Conservation (phyloP, 805 yeast genomes). For the Candida manassasensis region DNA sequence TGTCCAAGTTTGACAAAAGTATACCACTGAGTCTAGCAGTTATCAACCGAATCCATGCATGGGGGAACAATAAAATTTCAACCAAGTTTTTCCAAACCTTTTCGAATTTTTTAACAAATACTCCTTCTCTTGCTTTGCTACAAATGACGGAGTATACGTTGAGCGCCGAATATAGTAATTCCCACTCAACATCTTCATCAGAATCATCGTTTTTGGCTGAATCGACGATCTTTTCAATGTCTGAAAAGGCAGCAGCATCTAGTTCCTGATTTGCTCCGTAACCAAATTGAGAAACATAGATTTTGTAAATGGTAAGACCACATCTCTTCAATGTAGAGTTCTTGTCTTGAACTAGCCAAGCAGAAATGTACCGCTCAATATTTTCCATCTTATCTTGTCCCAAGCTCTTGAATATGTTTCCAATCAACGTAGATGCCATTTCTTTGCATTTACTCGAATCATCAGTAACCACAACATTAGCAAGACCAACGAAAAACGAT, state of each 20-base stretch:
- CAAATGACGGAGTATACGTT: constrained; percentile 44
- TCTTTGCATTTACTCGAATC: constrained; percentile 76
- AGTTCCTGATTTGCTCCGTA: constrained; percentile 32
- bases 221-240: constrained; percentile 20
- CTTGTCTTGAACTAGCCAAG: constrained; percentile 61
- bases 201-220: constrained; percentile 27
- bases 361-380: constrained; percentile 39
- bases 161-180: constrained; percentile 64
- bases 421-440: constrained; percentile 64
- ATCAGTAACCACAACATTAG: constrained; percentile 75
- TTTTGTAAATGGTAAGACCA: constrained; percentile 67
- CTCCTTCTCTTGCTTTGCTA: constrained; percentile 29
- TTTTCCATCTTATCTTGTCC: constrained; percentile 27
- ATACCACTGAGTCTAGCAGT: constrained; percentile 57
- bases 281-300: constrained; percentile 51
- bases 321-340: constrained; percentile 58
- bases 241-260: constrained; percentile 32
- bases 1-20: constrained; percentile 41
- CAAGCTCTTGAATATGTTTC: constrained; percentile 49
- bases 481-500: constrained; percentile 78
- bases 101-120: constrained; percentile 26
- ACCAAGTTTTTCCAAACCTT: constrained; percentile 49
- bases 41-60: constrained; percentile 80
- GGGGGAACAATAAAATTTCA: constrained; percentile 70
- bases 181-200: constrained; percentile 61